Percentiles rank a stretch among this genome's conserved stretches.
These are phyloP conservation scores for Amyloporia xantha DNA, from an alignment of 768 basidiomycete species.

Conservation along the genomic window DNA sequence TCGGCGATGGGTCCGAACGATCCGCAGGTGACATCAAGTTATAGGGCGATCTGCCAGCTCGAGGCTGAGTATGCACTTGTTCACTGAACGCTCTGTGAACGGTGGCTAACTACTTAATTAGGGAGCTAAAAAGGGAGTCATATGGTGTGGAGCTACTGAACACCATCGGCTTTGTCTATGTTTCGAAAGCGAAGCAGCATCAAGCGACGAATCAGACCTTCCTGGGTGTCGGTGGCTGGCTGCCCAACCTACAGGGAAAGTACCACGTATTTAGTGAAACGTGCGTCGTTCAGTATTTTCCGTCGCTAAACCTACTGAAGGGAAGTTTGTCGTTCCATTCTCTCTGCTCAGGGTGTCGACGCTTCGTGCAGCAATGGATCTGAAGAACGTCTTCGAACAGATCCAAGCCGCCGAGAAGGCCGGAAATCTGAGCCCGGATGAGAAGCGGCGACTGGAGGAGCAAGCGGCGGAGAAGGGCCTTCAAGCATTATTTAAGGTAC, in stretches of 20 bases:
- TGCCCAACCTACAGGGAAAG: constrained; percentile 88
- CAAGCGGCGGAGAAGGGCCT: constrained; percentile 91
- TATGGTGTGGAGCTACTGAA: constrained; percentile 85
- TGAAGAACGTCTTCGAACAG: constrained; percentile 87
- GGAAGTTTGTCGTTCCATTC: not conserved
- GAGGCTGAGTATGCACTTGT: constrained; percentile 71
- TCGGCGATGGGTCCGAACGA: constrained; percentile 68
- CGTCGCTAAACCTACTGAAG: not conserved
- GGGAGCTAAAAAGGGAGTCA: constrained; percentile 78
- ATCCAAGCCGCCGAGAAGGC: constrained; percentile 86
- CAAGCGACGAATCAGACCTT: constrained; percentile 64
- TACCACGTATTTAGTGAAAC: constrained; percentile 93
- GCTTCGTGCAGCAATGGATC: constrained; percentile 77
- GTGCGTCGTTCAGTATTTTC: constrained; percentile 47
- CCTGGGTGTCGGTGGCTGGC: constrained; percentile 86
- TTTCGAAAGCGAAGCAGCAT: constrained; percentile 75
- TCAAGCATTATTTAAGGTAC: constrained; percentile 84
- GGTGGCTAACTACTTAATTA: constrained; percentile 22
- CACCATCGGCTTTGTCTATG: constrained; percentile 81
- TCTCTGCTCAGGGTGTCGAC: constrained; percentile 61
- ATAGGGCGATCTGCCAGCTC: constrained; percentile 68
- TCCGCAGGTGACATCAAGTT: constrained; percentile 61
- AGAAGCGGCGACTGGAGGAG: constrained; percentile 79
- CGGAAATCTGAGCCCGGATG: constrained; percentile 71
- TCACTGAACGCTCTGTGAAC: not conserved